Conservation (phyloP, 1,284 basidiomycete genomes). For the Microstroma glucosiphilum region DNA sequence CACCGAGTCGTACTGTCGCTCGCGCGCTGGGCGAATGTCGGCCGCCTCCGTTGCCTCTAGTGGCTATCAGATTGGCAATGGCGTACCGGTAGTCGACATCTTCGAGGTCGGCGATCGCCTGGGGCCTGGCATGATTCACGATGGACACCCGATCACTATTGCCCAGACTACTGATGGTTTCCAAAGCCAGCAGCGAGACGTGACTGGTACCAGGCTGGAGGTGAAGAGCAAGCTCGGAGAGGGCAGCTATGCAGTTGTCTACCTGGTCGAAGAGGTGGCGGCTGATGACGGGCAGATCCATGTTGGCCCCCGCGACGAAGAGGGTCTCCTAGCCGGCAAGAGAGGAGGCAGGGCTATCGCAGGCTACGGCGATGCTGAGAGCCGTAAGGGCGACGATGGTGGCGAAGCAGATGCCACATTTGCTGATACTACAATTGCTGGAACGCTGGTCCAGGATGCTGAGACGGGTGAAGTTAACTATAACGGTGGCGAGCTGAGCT, state of each 20-base stretch:
- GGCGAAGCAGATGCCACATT: slow-evolving; percentile 4
- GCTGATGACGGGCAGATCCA: not conserved
- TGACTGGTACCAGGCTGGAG: slow-evolving; percentile 33
- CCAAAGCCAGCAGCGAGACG: slow-evolving; percentile 33
- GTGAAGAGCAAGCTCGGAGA: slow-evolving; percentile 44
- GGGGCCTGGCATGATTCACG: slow-evolving; percentile 43
- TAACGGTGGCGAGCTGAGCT: not conserved
- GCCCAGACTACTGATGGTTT: slow-evolving; percentile 42
- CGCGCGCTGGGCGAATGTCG: not conserved
- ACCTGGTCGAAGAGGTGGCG: slow-evolving; percentile 41
- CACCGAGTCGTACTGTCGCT: slow-evolving; percentile 15
- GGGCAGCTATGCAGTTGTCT: slow-evolving; percentile 49
- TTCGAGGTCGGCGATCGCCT: slow-evolving; percentile 43
- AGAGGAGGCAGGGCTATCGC: not conserved
- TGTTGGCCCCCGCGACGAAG: not conserved
- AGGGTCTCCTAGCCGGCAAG: not conserved
- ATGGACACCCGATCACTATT: slow-evolving; percentile 39
- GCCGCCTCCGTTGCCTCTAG: not conserved
- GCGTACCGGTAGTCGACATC: slow-evolving; percentile 26
- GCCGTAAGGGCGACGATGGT: no score
- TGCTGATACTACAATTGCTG: slow-evolving; percentile 9
- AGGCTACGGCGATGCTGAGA: not conserved
- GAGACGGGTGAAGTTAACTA: not conserved
- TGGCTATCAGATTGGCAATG: slow-evolving; percentile 8
- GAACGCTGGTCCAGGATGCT: not conserved